A percentile compares a stretch with the other conserved stretches of the same genome.
These are phyloP conservation scores for Pseudocercospora ulei DNA, from an alignment of 2,329 filamentous ascomycete species.

Conservation along the genomic window DNA sequence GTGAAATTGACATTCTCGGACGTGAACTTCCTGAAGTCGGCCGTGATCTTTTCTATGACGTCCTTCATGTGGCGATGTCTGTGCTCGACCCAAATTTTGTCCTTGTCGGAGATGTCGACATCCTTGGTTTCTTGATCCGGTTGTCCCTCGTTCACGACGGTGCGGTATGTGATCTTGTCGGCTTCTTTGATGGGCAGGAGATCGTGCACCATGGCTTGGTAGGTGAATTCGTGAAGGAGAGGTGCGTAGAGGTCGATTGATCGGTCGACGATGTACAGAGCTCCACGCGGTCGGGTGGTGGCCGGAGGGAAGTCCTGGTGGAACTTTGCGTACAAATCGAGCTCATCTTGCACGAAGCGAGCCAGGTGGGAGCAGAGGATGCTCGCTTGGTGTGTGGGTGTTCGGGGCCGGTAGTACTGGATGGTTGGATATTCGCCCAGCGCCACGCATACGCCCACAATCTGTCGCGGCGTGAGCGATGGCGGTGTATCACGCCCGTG, in stretches of 20 bases:
- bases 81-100: conserved; percentile 91
- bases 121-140: conserved; percentile 69
- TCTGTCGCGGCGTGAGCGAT: conserved; percentile 41
- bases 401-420: conserved; percentile 72
- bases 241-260: conserved; percentile 88
- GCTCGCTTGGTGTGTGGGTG: conserved; percentile 71
- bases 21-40: conserved; percentile 86
- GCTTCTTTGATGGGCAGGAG: conserved; percentile 77
- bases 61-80: conserved; percentile 96
- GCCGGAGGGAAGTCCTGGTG: conserved; percentile 75
- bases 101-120: conserved; percentile 80
- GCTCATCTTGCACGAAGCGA: conserved; percentile 78
- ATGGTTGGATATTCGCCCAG: conserved; percentile 91
- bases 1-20: conserved; percentile 87
- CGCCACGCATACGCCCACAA: conserved; percentile 77
- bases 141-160: conserved; percentile 64
- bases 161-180: conserved; percentile 79
- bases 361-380: conserved; percentile 83
- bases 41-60: conserved; percentile 84
- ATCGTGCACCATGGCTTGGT: conserved; percentile 96
- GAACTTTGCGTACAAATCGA: conserved; percentile 79
- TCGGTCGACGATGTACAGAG: conserved; percentile 78
- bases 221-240: conserved; percentile 89
- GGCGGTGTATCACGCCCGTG: background rate
- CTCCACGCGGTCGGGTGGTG: conserved; percentile 66